Base-by-base conservation (phyloP, 805 yeast genomes). In the Candida nanaspora region DNA sequence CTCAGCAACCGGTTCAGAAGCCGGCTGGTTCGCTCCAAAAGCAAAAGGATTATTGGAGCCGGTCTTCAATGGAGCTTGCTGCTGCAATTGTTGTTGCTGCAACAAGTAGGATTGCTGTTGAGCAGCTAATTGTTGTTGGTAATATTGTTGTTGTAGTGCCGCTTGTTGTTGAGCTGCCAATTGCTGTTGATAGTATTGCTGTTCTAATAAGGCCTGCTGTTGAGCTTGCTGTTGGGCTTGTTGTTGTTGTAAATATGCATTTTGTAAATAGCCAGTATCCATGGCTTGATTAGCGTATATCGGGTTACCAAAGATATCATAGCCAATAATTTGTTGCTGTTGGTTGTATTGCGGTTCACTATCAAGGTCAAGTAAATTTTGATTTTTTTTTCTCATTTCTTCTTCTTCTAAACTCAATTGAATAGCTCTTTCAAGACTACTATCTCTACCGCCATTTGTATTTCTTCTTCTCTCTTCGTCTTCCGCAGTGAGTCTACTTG, bases 401-500 rank as follows among this genome's bases (percentile, higher is more conserved):
- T 83, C 91, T 56, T 86, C 91, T 63, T 85, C 95, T 52, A 79
- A 63, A 34, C 86, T 76, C 49, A 86, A 69, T 59, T 77, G 75
- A 44, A 84, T 67, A 1, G 94, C 94, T 35, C 78, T 74, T 43
- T 75, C 74, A 38, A 85, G 66, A 22, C 82, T 87, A 18, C 77
- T 78, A 47, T 79, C 84, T 23, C 69, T 61, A 31, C 68, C 72
- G 34, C 66, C 72, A 26, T 58, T 64, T 36, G 59, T 58, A 37
- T 66, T 65, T 50, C 80, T 68, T 46, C 81, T 69, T 40, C 69
- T 70, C 46, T 78, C 84, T 49, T 88, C 96, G 46, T 85, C 89
- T 48, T 83, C 88, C 1, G 95, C 96, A 2, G 95, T 86, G 51
- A 70, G 59, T 53, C 77, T 75, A 39, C 94, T 82, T 54, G 82